A percentile compares a stretch with the other conserved stretches of the same genome.
These are phyloP conservation scores for Penicillium decumbens DNA, from an alignment of 2,329 filamentous ascomycete genomes.

Conservation along the genomic window DNA sequence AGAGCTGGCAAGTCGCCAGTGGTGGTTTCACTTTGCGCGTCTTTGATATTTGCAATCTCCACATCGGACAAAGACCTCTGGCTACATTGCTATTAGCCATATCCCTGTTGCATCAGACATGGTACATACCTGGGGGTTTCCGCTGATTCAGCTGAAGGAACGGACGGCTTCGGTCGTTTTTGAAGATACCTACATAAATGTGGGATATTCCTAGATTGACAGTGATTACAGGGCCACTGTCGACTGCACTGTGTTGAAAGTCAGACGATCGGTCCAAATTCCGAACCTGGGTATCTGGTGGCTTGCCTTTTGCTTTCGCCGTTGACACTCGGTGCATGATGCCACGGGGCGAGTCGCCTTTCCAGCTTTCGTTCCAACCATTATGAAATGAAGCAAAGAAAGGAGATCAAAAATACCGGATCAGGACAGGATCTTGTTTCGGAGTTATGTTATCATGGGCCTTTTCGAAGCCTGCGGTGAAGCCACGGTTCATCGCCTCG, in stretches of 20 bases:
- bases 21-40: not conserved
- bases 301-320: constrained; percentile 49
- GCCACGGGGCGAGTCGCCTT: constrained; percentile 16
- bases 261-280: not conserved
- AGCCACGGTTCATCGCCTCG: not conserved
- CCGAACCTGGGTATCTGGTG: not conserved
- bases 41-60: not conserved
- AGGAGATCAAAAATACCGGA: not conserved
- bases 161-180: constrained; percentile 27
- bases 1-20: constrained; percentile 1
- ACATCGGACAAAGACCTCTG: constrained; percentile 1
- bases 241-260: constrained; percentile 43
- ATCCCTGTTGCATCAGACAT: not conserved
- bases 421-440: not conserved
- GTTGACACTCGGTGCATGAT: constrained; percentile 48
- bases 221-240: constrained; percentile 51
- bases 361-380: constrained; percentile 8
- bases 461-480: not conserved
- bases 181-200: constrained; percentile 47
- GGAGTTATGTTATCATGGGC: not conserved
- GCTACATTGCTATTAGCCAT: not conserved
- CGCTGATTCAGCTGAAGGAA: not conserved
- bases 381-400: not conserved
- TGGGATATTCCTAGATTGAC: constrained; percentile 45
- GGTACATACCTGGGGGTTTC: constrained; percentile 12